A percentile compares a stretch with the other conserved stretches of the same genome.
These are phyloP conservation scores for Dothistroma septosporum DNA, from an alignment of 2,329 filamentous ascomycete genomes.

Conservation along the genomic window DNA sequence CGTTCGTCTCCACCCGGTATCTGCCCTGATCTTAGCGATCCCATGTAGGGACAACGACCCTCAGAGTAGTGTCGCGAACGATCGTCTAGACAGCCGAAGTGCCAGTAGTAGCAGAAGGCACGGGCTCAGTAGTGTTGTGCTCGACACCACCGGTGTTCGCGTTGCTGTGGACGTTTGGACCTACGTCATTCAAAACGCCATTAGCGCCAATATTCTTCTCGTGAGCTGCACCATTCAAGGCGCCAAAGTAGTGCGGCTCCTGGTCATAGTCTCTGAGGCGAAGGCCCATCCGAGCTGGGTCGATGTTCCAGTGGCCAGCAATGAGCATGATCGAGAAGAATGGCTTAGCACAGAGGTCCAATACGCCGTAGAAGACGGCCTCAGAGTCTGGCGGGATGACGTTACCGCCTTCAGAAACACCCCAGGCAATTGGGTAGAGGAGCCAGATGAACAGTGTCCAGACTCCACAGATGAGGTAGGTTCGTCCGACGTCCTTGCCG, in stretches of 20 bases:
- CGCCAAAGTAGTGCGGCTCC: not conserved
- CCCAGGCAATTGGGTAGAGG: conserved; percentile 59
- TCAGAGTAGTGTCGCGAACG: no score
- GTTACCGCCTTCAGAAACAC: conserved; percentile 57
- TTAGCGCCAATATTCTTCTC: not conserved
- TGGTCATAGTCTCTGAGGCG: conserved; percentile 34
- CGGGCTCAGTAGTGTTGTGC: not conserved
- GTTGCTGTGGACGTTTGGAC: not conserved
- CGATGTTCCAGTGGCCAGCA: conserved; percentile 56
- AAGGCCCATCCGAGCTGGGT: conserved; percentile 52
- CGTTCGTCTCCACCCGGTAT: no score
- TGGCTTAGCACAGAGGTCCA: conserved; percentile 60
- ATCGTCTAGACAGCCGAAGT: not conserved
- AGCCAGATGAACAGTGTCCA: conserved; percentile 57
- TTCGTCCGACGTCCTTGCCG: conserved; percentile 47
- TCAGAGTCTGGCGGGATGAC: conserved; percentile 61
- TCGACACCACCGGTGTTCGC: not conserved
- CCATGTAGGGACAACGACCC: no score
- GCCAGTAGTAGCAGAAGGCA: not conserved
- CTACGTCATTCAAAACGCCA: not conserved
- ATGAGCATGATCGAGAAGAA: conserved; percentile 56
- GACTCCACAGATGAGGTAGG: conserved; percentile 51
- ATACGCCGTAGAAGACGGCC: conserved; percentile 61
- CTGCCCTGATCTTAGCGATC: no score
- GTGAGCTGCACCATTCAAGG: not conserved